Evolutionary conservation across 1,284 basidiomycete species (phyloP).

Genomic region (Puccinia horiana): DNA sequence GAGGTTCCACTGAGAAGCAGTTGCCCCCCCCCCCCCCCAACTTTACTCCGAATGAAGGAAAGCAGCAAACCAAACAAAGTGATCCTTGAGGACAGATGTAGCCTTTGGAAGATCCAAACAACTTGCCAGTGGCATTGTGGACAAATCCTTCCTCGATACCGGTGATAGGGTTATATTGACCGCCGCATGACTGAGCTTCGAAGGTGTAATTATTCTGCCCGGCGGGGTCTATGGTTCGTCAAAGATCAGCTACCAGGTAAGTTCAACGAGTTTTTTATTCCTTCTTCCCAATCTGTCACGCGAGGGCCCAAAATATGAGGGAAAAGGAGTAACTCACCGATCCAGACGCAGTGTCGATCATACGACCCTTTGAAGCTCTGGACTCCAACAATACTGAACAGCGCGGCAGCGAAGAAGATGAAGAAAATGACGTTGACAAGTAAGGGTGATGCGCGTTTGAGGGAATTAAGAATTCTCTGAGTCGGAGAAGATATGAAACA

Average conservation of each 20-base stretch:
- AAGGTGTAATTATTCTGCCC: constrained; percentile 58
- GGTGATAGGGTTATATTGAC: constrained; percentile 60
- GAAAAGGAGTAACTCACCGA: constrained; percentile 54
- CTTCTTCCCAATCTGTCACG: no score
- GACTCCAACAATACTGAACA: constrained; percentile 83
- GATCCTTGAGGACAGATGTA: constrained; percentile 58
- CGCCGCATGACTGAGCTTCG: constrained; percentile 71
- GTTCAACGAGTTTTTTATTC: no score
- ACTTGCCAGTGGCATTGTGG: constrained; percentile 40
- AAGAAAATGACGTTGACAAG: constrained; percentile 87
- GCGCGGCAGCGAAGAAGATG: constrained; percentile 80
- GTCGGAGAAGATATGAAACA: background rate
- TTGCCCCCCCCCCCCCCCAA: no score
- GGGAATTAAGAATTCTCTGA: constrained; percentile 83
- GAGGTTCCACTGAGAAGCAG: background rate
- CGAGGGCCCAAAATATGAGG: background rate
- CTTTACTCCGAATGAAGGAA: background rate
- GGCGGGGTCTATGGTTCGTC: constrained; percentile 59
- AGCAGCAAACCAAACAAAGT: constrained; percentile 55
- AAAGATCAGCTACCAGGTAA: background rate
- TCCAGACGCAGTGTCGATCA: constrained; percentile 64
- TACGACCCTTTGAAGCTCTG: constrained; percentile 85
- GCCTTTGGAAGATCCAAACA: constrained; percentile 53
- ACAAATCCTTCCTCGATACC: constrained; percentile 46
- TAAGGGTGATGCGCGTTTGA: constrained; percentile 86